A percentile compares a stretch with the other conserved stretches of the same genome.
phyloP scores from a whole-genome alignment of 1,284 basidiomycete species.

The Moesziomyces aphidis region DNA sequence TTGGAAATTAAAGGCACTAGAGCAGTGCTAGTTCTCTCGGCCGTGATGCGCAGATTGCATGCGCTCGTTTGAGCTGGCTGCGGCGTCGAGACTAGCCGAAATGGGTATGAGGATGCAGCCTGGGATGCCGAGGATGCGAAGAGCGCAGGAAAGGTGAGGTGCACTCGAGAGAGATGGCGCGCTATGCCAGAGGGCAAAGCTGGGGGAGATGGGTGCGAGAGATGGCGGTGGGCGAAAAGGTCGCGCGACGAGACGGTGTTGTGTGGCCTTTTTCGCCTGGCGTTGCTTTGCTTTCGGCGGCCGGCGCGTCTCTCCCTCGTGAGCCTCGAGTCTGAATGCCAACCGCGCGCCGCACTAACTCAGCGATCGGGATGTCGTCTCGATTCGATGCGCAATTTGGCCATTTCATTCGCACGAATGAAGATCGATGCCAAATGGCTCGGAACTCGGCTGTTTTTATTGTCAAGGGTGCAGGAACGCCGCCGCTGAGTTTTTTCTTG shows the following conservation, averaged over 20 bases:
- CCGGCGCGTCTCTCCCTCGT: no score
- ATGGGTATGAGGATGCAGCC: constrained; percentile 13
- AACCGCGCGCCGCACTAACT: no score
- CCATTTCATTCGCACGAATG: constrained; percentile 1
- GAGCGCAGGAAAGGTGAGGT: background rate
- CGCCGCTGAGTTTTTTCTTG: background rate
- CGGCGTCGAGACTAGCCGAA: background rate
- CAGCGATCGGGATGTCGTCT: background rate
- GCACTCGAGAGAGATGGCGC: background rate
- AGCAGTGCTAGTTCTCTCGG: constrained; percentile 19
- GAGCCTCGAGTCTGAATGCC: background rate
- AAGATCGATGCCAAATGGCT: background rate
- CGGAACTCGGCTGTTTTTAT: background rate
- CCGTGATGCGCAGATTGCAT: constrained; percentile 13
- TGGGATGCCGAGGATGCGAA: constrained; percentile 2
- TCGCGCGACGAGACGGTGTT: constrained; percentile 28
- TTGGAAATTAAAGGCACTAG: background rate
- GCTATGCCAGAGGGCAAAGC: constrained; percentile 4
- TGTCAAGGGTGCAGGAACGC: background rate
- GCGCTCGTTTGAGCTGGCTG: constrained; percentile 4
- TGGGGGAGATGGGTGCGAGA: constrained; percentile 5
- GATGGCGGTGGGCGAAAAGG: constrained; percentile 35
- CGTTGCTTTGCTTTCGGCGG: no score
- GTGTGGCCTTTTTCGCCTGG: background rate
- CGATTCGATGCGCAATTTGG: background rate